phyloP scores from a whole-genome alignment of 106 monocot species.

The Dioscorea alata region DNA sequence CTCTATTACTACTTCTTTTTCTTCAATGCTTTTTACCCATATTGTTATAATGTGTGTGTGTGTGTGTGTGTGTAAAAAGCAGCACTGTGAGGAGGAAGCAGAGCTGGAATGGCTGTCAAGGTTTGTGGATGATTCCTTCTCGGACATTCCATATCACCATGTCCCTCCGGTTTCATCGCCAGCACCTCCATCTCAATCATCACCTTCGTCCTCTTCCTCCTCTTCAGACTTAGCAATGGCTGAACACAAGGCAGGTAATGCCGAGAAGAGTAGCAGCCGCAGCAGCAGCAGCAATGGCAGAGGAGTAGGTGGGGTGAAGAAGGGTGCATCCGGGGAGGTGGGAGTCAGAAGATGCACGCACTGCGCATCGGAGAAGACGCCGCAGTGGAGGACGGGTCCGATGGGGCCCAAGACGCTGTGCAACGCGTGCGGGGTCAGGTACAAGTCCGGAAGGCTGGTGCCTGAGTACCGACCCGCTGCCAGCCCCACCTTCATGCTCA shows the following conservation, averaged over 20 bases:
- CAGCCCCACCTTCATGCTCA: constrained; percentile 82
- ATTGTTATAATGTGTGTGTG: neutral
- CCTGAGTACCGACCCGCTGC: constrained; percentile 87
- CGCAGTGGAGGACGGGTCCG: constrained; percentile 92
- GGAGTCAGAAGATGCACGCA: constrained; percentile 72
- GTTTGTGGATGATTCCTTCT: constrained; percentile 88
- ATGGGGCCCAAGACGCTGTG: constrained; percentile 90
- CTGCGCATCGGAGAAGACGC: constrained; percentile 92
- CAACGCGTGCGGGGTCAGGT: constrained; percentile 88
- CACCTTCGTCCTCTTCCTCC: constrained; percentile 52
- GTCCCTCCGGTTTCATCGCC: constrained; percentile 11
- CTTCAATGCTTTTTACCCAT: too few species aligned
- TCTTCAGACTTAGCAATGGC: constrained; percentile 51
- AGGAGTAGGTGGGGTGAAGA: constrained; percentile 6
- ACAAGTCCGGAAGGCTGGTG: constrained; percentile 76
- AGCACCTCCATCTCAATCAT: constrained; percentile 18
- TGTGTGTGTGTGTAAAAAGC: neutral
- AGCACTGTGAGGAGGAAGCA: constrained; percentile 80
- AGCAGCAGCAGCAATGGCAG: constrained; percentile 6
- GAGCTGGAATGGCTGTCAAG: constrained; percentile 96
- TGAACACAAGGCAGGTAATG: neutral
- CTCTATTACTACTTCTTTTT: too few species aligned
- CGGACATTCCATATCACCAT: constrained; percentile 31
- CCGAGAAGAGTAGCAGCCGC: neutral
- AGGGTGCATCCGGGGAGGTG: constrained; percentile 11